Conservation (phyloP, 306 rosid genomes). For the Lathyrus aphaca region DNA sequence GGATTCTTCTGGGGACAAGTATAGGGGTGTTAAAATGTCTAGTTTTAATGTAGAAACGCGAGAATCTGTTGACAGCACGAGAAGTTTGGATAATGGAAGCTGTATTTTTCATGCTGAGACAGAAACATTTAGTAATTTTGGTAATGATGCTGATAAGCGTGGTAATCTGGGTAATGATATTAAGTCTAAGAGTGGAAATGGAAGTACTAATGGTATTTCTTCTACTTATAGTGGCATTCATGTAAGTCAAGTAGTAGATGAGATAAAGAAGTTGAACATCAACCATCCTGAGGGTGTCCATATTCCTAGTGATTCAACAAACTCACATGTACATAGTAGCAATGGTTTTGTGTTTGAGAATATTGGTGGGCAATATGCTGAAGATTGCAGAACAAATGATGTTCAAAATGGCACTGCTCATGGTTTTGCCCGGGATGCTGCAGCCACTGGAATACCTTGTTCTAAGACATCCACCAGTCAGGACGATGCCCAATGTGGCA, state of each 20-base stretch:
- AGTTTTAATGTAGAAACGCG: slow-evolving; percentile 38
- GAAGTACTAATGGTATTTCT: slow-evolving; percentile 33
- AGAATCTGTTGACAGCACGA: slow-evolving; percentile 39
- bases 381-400: slow-evolving; percentile 30
- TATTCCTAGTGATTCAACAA: slow-evolving; percentile 30
- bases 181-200: slow-evolving; percentile 35
- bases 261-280: slow-evolving; percentile 66
- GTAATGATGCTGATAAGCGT: slow-evolving; percentile 28
- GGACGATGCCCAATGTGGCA: slow-evolving; percentile 40
- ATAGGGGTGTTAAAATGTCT: slow-evolving; percentile 1
- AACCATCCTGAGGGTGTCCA: slow-evolving; percentile 45
- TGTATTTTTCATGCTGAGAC: slow-evolving; percentile 36
- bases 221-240: slow-evolving; percentile 35
- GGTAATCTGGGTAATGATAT: slow-evolving; percentile 31
- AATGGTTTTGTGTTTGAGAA: slow-evolving; percentile 43
- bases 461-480: slow-evolving; percentile 43
- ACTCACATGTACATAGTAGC: slow-evolving; percentile 38
- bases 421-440: slow-evolving; percentile 39
- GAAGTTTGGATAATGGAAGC: slow-evolving; percentile 33
- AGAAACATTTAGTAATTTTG: slow-evolving; percentile 26
- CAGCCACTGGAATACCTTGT: slow-evolving; percentile 39
- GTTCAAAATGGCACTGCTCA: slow-evolving; percentile 42
- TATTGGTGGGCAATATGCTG: slow-evolving; percentile 39
- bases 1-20: slow-evolving; percentile 43
- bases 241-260: slow-evolving; percentile 52